Conservation (phyloP, 2,329 filamentous ascomycete genomes). For the Chlorencoelia australis region DNA sequence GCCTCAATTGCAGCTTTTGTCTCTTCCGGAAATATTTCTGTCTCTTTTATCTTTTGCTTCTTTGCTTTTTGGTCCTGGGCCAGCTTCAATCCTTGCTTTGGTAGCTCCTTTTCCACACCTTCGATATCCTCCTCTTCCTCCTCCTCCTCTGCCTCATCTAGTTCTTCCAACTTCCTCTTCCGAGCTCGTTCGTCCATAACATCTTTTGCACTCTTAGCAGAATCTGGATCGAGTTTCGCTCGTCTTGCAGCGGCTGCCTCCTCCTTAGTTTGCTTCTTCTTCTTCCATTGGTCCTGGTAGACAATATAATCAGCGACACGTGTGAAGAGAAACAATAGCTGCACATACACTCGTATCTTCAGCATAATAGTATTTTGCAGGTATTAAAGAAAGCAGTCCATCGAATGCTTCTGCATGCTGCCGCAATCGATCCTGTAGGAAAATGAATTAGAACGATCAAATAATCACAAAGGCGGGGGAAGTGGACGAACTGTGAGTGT, state of each 20-base stretch:
- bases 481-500: conserved; percentile 22
- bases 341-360: conserved; percentile 56
- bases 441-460: conserved; percentile 7
- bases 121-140: conserved; percentile 32
- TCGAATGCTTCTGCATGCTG: conserved; percentile 31
- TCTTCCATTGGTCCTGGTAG: conserved; percentile 78
- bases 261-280: conserved; percentile 92
- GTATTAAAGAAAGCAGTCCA: conserved; percentile 59
- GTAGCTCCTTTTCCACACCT: conserved; percentile 49
- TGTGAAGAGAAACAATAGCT: conserved; percentile 1
- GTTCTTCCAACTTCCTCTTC: conserved; percentile 69
- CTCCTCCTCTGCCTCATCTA: conserved; percentile 35
- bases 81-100: conserved; percentile 52
- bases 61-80: conserved; percentile 32
- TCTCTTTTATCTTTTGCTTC: conserved; percentile 41
- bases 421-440: conserved; percentile 39
- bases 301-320: conserved; percentile 11
- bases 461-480: conserved; percentile 16
- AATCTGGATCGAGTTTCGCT: conserved; percentile 85
- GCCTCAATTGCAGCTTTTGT: too few species aligned
- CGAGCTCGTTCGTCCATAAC: conserved; percentile 77
- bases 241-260: conserved; percentile 73
- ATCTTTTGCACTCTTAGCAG: conserved; percentile 84
- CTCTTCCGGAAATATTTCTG: background rate
- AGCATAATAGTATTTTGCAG: conserved; percentile 61